phyloP scores from a whole-genome alignment of 371 early-diverging fungal species.

The Cokeromyces recurvatus region DNA sequence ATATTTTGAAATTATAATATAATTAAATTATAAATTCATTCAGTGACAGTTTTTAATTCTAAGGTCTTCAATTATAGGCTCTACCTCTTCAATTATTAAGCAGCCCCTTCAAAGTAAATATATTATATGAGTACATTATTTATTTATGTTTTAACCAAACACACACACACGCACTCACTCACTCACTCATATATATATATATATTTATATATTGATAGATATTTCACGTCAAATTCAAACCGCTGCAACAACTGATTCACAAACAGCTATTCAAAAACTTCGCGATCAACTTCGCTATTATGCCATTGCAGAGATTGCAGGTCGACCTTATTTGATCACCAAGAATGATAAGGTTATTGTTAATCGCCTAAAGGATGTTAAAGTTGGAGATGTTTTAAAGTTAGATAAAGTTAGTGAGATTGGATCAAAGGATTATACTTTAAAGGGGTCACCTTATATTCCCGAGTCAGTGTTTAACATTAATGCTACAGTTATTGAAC shows the following conservation, averaged over 20 bases:
- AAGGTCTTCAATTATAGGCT: too few relatives aligned
- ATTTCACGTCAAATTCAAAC: too few relatives aligned
- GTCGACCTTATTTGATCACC: conserved; percentile 83
- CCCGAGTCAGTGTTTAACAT: conserved; percentile 66
- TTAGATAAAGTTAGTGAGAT: conserved; percentile 88
- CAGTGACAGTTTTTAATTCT: too few relatives aligned
- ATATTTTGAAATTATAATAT: too few relatives aligned
- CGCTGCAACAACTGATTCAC: conserved; percentile 3
- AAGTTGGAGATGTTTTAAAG: conserved; percentile 83
- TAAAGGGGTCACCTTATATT: conserved; percentile 86
- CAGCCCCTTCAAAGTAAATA: too few relatives aligned
- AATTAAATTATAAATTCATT: too few relatives aligned
- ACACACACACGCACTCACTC: too few relatives aligned
- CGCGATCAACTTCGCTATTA: conserved; percentile 63
- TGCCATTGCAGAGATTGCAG: conserved; percentile 88
- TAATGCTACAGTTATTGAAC: conserved; percentile 87
- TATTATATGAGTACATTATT: too few relatives aligned
- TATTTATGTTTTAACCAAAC: too few relatives aligned
- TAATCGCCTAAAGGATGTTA: conserved; percentile 72
- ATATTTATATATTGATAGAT: too few relatives aligned
- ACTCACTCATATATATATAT: too few relatives aligned
- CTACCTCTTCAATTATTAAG: too few relatives aligned
- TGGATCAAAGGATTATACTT: conserved; percentile 78
- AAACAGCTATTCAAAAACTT: conserved; percentile 29
- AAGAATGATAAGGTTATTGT: conserved; percentile 86